Conservation (phyloP, 108 stramenopile genomes). For the Bacterosira constricta region DNA sequence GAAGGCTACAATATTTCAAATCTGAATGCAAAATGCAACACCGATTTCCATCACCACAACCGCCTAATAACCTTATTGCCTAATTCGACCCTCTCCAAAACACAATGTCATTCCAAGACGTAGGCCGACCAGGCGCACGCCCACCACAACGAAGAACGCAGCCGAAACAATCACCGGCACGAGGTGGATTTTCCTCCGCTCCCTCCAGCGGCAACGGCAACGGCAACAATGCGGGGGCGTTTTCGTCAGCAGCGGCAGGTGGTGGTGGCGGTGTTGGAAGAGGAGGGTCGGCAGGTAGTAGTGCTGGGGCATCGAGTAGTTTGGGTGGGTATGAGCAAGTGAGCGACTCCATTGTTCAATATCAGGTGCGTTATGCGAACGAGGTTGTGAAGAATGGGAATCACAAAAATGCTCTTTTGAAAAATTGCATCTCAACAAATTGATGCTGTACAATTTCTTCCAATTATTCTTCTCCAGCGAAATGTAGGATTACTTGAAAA, state of each 20-base stretch:
- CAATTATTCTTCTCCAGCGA: constrained; percentile 34
- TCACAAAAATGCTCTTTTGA: neutral
- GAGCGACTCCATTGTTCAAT: constrained; percentile 62
- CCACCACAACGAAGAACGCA: neutral
- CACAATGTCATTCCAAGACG: constrained; percentile 66
- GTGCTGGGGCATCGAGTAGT: neutral
- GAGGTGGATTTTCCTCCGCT: constrained; percentile 2
- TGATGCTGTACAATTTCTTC: neutral
- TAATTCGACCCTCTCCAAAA: too few species aligned
- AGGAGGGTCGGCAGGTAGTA: neutral
- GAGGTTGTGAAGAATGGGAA: neutral
- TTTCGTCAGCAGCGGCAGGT: constrained; percentile 7
- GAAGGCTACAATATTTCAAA: too few species aligned
- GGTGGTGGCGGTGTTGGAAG: neutral
- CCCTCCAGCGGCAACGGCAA: neutral
- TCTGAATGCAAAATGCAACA: neutral
- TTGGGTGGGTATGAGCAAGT: constrained; percentile 45
- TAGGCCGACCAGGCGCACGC: constrained; percentile 32
- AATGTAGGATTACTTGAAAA: constrained; percentile 84
- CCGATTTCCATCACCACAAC: neutral
- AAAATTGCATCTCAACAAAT: neutral
- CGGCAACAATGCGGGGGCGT: constrained; percentile 5
- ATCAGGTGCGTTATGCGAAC: constrained; percentile 49
- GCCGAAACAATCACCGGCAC: neutral
- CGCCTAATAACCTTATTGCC: too few species aligned